Percentiles rank a stretch among this genome's conserved stretches.
Conservation (phyloP, 2,329 filamentous ascomycete genomes). For the Aspergillus pseudoviridinutans region DNA sequence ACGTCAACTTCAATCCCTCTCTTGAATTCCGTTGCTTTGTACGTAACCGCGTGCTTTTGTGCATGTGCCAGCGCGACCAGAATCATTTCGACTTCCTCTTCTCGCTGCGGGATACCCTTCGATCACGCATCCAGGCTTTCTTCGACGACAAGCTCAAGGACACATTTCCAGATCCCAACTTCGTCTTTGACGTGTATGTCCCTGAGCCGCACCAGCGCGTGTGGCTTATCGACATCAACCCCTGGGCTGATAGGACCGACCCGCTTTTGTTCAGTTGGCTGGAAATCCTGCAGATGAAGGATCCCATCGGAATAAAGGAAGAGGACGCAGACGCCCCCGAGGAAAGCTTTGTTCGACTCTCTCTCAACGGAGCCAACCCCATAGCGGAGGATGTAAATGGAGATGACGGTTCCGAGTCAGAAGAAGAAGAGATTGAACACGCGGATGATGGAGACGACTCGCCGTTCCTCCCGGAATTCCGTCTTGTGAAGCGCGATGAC, state of each 20-base stretch:
- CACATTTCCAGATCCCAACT: constrained; percentile 78
- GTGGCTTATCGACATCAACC: constrained; percentile 89
- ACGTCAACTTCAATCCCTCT: constrained; percentile 81
- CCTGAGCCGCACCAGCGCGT: constrained; percentile 70
- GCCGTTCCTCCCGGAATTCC: constrained; percentile 67
- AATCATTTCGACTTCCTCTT: constrained; percentile 86
- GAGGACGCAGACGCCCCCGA: constrained; percentile 30
- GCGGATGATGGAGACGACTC: constrained; percentile 49
- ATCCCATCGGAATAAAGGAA: constrained; percentile 35
- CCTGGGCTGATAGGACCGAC: constrained; percentile 88
- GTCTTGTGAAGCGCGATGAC: constrained; percentile 77
- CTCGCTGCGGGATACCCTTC: constrained; percentile 61
- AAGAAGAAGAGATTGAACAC: constrained; percentile 38
- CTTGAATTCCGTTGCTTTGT: constrained; percentile 97
- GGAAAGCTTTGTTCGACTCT: constrained; percentile 31
- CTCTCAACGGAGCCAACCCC: constrained; percentile 23
- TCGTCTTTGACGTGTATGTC: constrained; percentile 89
- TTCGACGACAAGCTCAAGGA: constrained; percentile 70
- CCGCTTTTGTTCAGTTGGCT: constrained; percentile 84
- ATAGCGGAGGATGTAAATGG: constrained; percentile 6
- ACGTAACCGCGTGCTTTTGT: constrained; percentile 72
- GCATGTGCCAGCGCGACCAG: constrained; percentile 81
- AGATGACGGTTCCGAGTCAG: constrained; percentile 26
- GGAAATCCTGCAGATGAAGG: constrained; percentile 70
- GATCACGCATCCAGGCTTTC: constrained; percentile 67